Evolutionary conservation across 768 basidiomycete species (phyloP), one percentile per base, ranked within the genome.

Genomic region (Trichaptum fuscoviolaceum): DNA sequence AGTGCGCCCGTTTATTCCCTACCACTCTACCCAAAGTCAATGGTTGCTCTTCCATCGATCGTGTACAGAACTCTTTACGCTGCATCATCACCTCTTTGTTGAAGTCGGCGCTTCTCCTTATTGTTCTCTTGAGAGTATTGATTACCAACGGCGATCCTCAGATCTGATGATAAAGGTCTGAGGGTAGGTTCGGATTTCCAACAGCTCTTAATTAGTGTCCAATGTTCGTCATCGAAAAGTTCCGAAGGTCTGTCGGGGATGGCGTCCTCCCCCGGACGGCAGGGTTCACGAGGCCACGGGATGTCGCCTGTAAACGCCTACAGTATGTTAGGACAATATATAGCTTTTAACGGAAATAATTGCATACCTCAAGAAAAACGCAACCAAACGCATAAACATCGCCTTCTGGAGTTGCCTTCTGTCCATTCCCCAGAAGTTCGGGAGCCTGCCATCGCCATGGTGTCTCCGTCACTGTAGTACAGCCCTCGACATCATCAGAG

Each of bases 301-400:
- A 25, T 25, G 15, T 61, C 59, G 3, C 15, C 59, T 34, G 59
- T 61, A 17, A 61, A 61, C 8, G 23, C 15, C 59, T 61, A 15
- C 3, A 25, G 3, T 15, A 9, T 24, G 3, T 61, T 18, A 61
- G 59, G 3, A 23, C 3, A 12, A 61, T 3, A 24, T 18, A 34
- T 9, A 24, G 30, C 15, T 9, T 12, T 52, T 2, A 3, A 15
- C 17, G 10, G 2, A 20, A 15, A 17, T 5, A 17, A 6, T 34
- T 34, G 12, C 30, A 3, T 61, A 61, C 59, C 59, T 61, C 59
- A 61, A 61, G 23, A 23, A 61, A 61, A 9, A 61, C 59, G 24
- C 59, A 61, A 25, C 59, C 59, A 25, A 61, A 61, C 17, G 59
- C 10, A 61, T 61, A 61, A 12, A 61, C 23, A 34, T 61, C 59